Conservation (phyloP, 495 filamentous ascomycete species). For the Podospora tetraspora region DNA sequence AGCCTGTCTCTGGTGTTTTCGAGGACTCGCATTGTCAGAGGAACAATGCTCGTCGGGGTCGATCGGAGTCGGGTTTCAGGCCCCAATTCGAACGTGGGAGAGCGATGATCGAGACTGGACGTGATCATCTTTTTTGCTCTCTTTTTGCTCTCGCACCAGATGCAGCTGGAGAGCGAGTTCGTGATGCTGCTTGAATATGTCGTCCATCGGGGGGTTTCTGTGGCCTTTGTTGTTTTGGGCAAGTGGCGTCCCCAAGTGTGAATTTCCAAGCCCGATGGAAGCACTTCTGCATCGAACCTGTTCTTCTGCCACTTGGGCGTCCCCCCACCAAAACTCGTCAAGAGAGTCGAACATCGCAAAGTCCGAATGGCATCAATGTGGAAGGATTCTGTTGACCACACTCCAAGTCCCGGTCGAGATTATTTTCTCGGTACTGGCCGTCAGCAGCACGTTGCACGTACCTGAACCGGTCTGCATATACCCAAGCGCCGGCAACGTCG, state of each 20-base stretch:
- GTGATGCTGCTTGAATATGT: neutral
- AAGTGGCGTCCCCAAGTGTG: neutral
- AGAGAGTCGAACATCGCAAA: neutral
- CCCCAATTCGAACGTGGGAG: neutral
- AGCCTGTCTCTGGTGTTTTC: neutral
- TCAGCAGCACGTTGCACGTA: neutral
- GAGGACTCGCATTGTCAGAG: neutral
- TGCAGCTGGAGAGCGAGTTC: neutral
- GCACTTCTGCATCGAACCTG: neutral
- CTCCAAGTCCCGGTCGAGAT: neutral
- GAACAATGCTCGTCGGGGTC: neutral
- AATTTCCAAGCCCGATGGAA: neutral
- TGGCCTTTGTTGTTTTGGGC: neutral
- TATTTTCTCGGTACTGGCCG: neutral
- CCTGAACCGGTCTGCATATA: neutral
- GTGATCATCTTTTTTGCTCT: no score
- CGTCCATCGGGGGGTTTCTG: neutral
- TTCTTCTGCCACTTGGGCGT: neutral
- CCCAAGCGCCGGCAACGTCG: neutral
- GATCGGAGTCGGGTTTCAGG: neutral
- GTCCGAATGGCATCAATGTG: neutral
- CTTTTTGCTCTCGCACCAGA: no score
- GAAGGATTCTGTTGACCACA: neutral
- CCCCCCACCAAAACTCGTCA: neutral
- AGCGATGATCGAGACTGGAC: no score